Base-by-base conservation (phyloP, 2,329 filamentous ascomycete genomes). In the Calonectria ilicicola region DNA sequence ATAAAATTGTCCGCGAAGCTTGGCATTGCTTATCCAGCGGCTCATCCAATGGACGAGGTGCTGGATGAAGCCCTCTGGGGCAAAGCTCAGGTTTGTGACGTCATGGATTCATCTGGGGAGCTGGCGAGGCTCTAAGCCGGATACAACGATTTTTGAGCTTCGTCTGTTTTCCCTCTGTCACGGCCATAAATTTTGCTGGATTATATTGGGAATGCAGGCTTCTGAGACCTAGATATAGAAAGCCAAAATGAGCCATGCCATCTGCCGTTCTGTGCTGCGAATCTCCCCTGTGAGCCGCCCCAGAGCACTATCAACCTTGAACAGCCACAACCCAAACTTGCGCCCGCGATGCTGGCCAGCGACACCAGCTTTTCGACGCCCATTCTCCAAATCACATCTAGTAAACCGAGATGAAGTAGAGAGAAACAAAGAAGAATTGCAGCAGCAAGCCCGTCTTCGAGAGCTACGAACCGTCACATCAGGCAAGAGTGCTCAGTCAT, bases 401-500 rank as follows among this genome's bases (percentile, higher is more conserved):
- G 64, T 69, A 3, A 62, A 29, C 0, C 73, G 76, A n/a, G 77
- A 78, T 1, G 73, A 75, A 1, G 47, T 68, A 5, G 60, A 63
- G 1, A 42, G 38, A 0, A 75, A 65, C 10, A 60, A 69, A 0
- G 72, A 79, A 0, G 71, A 80, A 4, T n/a, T 75, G 56, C 75
- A 71, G 17, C 73, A 77, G n/a, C 67, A 73, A 56, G 76, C 77
- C 0, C 75, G 72, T 10, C 77, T 73, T 62, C 79, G 79, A 27
- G 72, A 75, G 10, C 53, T 75, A 64, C 73, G 73, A 7, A 76
- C 74, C 9, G 74, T 76, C 27, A 79, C 78, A 0, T 73, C 79
- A 35, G 78, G 76, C 32, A 66, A 72, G 19, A 80, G 76, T 38
- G 78, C 79, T 23, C 79, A 80, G 62, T 62, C 73, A 1, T 62